Conservation (phyloP, 495 filamentous ascomycete species). For the Daldinia caldariorum region DNA sequence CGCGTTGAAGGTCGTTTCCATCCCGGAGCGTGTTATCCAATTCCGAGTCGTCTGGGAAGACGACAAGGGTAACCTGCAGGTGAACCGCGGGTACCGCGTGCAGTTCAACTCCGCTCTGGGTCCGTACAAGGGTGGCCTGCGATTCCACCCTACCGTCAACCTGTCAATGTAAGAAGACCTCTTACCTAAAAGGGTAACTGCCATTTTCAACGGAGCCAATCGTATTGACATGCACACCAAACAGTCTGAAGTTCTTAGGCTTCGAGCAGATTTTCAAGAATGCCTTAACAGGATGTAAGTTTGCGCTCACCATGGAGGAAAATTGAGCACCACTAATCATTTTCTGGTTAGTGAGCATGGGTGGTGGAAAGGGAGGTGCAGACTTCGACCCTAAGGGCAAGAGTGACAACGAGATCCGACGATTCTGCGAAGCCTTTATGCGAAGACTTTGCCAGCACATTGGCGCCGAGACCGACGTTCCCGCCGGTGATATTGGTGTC, state of each 20-base stretch:
- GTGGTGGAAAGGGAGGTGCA: constrained; percentile 96
- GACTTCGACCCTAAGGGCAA: constrained; percentile 99
- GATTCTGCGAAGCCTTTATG: constrained; percentile 98
- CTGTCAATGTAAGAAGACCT: constrained; percentile 71
- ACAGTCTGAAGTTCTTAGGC: constrained; percentile 89
- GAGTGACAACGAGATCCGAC: constrained; percentile 95
- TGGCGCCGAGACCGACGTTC: constrained; percentile 93
- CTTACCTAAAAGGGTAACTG: not conserved
- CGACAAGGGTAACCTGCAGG: constrained; percentile 86
- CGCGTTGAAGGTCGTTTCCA: constrained; percentile 84
- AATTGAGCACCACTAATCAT: constrained; percentile 41
- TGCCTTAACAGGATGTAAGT: constrained; percentile 93
- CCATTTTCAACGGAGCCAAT: constrained; percentile 3
- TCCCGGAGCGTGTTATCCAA: constrained; percentile 96
- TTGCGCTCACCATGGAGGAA: not conserved
- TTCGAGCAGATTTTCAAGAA: constrained; percentile 99
- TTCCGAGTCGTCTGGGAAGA: constrained; percentile 98
- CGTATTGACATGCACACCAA: constrained; percentile 34
- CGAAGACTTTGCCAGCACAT: constrained; percentile 93
- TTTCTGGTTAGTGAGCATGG: constrained; percentile 80
- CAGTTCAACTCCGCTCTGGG: constrained; percentile 99
- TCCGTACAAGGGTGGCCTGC: constrained; percentile 96
- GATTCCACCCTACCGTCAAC: constrained; percentile 97
- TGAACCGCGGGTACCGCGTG: constrained; percentile 96
- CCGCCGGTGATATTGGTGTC: constrained; percentile 95